Evolutionary conservation across 441 rosid genomes (phyloP).

Genomic region (Viola pubescens): DNA sequence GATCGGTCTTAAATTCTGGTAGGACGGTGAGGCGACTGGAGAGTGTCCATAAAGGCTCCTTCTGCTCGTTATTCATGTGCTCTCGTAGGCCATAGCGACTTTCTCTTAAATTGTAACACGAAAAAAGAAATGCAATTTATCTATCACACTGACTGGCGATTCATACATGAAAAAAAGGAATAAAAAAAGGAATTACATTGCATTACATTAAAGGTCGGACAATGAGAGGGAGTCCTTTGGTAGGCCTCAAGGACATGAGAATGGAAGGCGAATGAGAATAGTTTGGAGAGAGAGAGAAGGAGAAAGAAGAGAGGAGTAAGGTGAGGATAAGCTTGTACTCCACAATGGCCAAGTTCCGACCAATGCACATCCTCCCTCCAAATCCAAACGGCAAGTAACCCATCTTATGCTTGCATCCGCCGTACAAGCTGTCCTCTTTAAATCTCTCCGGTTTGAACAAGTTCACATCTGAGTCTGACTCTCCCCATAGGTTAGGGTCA

Average conservation of each 20-base stretch:
- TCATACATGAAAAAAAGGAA: too few species aligned
- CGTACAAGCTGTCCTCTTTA: conserved; percentile 40
- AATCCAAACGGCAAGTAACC: conserved; percentile 94
- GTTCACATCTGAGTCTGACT: conserved; percentile 34
- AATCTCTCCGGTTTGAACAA: conserved; percentile 87
- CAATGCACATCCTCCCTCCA: conserved; percentile 95
- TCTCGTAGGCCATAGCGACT: too few species aligned
- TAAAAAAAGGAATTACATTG: too few species aligned
- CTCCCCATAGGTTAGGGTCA: conserved; percentile 69
- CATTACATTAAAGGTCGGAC: conserved; percentile 29
- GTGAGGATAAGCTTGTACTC: conserved; percentile 74
- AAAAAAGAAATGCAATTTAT: too few species aligned
- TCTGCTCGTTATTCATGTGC: too few species aligned
- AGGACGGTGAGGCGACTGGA: too few species aligned
- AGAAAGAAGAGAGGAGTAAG: conserved; percentile 53
- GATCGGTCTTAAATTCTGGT: too few species aligned
- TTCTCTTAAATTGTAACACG: too few species aligned
- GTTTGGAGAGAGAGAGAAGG: conserved; percentile 53
- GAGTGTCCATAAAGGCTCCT: too few species aligned
- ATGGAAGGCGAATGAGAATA: conserved; percentile 65
- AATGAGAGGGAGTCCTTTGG: conserved; percentile 60
- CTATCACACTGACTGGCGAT: too few species aligned
- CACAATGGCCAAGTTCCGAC: conserved; percentile 62
- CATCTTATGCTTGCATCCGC: conserved; percentile 86
- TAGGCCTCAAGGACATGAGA: conserved; percentile 75